phyloP scores from a whole-genome alignment of 2,329 filamentous ascomycete genomes.

The Paraphaeosphaeria sporulosa region DNA sequence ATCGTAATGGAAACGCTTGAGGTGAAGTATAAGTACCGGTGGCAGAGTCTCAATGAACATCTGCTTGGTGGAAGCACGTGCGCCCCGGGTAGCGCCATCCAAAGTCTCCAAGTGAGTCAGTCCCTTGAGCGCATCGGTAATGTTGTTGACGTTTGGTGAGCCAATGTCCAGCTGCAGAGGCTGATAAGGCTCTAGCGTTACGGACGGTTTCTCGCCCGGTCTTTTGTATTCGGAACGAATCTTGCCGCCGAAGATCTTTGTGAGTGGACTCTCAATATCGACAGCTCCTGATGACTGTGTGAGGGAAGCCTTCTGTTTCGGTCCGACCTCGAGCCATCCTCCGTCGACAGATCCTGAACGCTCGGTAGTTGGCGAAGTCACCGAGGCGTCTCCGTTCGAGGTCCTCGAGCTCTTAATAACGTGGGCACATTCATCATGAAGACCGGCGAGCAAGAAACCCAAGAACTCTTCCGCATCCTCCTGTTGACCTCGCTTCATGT shows the following conservation, averaged over 20 bases:
- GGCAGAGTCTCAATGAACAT: conserved; percentile 92
- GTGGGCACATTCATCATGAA: conserved; percentile 89
- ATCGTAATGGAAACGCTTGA: conserved; percentile 98
- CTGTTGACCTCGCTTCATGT: conserved; percentile 95
- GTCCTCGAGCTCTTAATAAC: conserved; percentile 68
- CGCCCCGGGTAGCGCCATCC: conserved; percentile 80
- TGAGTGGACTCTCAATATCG: conserved; percentile 80
- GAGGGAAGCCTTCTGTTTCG: conserved; percentile 84
- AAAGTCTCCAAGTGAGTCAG: conserved; percentile 85
- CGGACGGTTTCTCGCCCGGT: conserved; percentile 85
- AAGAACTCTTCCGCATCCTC: conserved; percentile 98
- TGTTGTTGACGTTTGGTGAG: conserved; percentile 83
- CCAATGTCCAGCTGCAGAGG: conserved; percentile 95
- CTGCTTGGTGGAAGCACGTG: conserved; percentile 86
- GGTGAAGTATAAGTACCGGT: conserved; percentile 88
- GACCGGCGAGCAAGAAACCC: conserved; percentile 87
- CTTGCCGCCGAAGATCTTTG: conserved; percentile 92
- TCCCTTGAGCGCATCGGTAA: conserved; percentile 86
- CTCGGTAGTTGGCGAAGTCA: conserved; percentile 56
- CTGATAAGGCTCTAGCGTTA: conserved; percentile 93
- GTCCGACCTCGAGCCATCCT: conserved; percentile 95
- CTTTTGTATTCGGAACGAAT: conserved; percentile 89
- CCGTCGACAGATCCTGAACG: conserved; percentile 61
- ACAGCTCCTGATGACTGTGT: conserved; percentile 84
- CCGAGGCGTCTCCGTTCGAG: conserved; percentile 31